These are phyloP conservation scores for Sodiomyces alkalinus DNA, from an alignment of 2,329 filamentous ascomycete genomes.

Conservation along the genomic window DNA sequence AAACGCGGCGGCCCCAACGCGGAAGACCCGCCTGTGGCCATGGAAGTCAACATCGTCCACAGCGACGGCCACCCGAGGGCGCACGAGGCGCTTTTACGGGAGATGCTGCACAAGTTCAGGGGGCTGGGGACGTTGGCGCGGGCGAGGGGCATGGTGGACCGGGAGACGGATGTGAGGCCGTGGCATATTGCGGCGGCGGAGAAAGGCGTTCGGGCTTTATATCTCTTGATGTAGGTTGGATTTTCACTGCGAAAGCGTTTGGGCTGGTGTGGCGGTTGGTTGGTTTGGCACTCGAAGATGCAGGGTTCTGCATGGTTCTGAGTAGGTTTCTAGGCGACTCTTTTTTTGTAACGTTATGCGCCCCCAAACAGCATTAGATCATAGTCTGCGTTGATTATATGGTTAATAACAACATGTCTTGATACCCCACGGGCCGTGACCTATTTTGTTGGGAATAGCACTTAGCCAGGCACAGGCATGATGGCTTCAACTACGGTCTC, in stretches of 20 bases:
- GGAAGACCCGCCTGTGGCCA: conserved; percentile 42
- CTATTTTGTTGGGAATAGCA: too few relatives aligned
- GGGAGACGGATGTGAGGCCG: conserved; percentile 48
- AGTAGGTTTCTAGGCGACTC: too few relatives aligned
- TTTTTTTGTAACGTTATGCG: too few relatives aligned
- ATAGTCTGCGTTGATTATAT: too few relatives aligned
- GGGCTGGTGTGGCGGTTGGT: neutral
- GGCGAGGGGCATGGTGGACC: conserved; percentile 45
- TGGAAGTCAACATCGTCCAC: conserved; percentile 51
- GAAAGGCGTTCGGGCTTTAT: conserved; percentile 51
- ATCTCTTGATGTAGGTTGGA: conserved; percentile 38
- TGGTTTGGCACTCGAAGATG: neutral
- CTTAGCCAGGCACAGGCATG: too few relatives aligned
- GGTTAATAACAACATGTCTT: too few relatives aligned
- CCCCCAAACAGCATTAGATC: too few relatives aligned
- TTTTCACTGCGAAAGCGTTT: too few relatives aligned
- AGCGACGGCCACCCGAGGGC: conserved; percentile 35
- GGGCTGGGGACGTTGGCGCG: conserved; percentile 54
- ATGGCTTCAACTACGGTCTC: too few relatives aligned
- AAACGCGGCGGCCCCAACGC: conserved; percentile 41
- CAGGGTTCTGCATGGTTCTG: neutral
- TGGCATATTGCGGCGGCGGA: conserved; percentile 65
- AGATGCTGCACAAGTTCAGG: conserved; percentile 55
- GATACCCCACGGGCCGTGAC: too few relatives aligned
- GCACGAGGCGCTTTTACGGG: conserved; percentile 51